Base-by-base conservation (phyloP, 2,329 filamentous ascomycete species). In the Biscogniauxia sp. region DNA sequence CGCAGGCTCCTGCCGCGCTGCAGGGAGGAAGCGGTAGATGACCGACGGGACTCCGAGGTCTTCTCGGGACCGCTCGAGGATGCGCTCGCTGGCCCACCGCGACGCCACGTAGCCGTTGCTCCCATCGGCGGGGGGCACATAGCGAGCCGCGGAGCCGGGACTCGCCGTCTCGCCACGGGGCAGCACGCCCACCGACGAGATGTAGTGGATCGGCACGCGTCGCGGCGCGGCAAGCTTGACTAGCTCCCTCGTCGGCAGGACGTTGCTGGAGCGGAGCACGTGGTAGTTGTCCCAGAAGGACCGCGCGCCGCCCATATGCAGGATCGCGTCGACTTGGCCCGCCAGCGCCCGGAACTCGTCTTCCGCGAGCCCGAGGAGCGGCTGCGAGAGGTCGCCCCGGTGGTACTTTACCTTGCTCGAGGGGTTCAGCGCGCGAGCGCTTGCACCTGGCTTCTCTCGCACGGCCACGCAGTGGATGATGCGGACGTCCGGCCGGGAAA, bases 301-400 rank as follows among this genome's bases (percentile, higher is more conserved):
- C 37, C 60, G 64, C 32, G 70, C 67, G 13, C 74, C 75, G 41
- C 76, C 78, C 57, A 70, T 70, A 64, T 80, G 85, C 19, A 88
- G 78, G 51, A 88, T 78, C 1, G 80, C 66, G 62, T 79, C 74
- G 0, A 67, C 73, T 6, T 63, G 45, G 1, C n/a, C 26, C 3
- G 67, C 63, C 1, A 82, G 63, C 1, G 20, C 26, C 1, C 26
- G 7, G 37, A 71, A 66, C 6, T 68, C 68, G 1, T 64, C 57
- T 11, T 70, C 54, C 4, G 57, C 61, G 7, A 82, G 70, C 0
- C 79, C 78, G 3, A 82, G 72, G 2, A 49, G 55, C 0, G 72
- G 68, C 0, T 23, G 20, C 0, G 63, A 61, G 1, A 80, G 71
- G 59, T 76, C 70, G 11, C 78, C 79, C 0, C 51, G 11, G 59